Conservation (phyloP, 2,329 filamentous ascomycete species). For the Aspergillus sp. region DNA sequence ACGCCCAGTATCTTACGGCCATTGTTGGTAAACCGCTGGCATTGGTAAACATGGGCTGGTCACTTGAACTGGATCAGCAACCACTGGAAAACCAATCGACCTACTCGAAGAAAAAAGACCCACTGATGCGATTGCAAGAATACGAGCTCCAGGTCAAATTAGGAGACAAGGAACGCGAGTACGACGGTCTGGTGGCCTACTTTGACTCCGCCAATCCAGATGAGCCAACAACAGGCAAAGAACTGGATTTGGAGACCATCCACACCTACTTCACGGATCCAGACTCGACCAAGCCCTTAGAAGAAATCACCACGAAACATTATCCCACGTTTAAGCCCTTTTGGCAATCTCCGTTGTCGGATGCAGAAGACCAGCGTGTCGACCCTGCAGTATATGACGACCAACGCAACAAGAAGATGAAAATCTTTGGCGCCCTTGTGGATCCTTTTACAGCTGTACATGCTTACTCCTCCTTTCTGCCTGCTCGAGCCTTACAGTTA, state of each 20-base stretch:
- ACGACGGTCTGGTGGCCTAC: not conserved
- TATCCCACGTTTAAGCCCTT: not conserved
- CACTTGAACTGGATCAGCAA: constrained; percentile 18
- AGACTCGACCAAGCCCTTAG: not conserved
- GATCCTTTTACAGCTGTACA: constrained; percentile 19
- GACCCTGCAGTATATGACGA: not conserved
- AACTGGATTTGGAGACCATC: not conserved
- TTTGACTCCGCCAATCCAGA: not conserved
- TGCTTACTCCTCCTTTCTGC: constrained; percentile 18
- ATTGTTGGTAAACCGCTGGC: constrained; percentile 28
- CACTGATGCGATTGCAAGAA: too few species aligned
- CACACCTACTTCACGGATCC: not conserved
- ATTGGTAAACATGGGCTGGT: constrained; percentile 21
- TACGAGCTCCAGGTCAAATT: constrained; percentile 2
- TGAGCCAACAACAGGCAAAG: not conserved
- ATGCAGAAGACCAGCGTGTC: too few species aligned
- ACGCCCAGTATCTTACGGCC: constrained; percentile 15
- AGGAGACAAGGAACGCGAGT: not conserved
- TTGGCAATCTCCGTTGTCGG: not conserved
- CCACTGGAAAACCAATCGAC: constrained; percentile 7
- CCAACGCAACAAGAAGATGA: not conserved
- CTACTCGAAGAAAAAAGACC: not conserved
- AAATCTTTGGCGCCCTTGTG: constrained; percentile 16
- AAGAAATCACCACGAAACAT: not conserved
- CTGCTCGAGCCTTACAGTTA: constrained; percentile 13